Conservation (phyloP, 371 early-diverging fungal species). For the Sporodiniella umbellata region DNA sequence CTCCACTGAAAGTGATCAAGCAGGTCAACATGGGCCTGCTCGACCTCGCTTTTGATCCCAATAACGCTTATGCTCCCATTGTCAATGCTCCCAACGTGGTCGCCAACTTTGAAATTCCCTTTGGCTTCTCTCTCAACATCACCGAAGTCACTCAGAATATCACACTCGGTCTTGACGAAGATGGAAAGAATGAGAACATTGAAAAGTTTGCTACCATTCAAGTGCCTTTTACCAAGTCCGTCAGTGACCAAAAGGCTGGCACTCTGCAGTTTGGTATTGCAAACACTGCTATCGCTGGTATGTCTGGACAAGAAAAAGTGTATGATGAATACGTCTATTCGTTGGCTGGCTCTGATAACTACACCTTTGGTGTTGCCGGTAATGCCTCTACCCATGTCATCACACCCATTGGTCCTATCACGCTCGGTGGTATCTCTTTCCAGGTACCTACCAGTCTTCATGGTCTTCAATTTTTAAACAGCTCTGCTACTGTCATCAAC, state of each 20-base stretch:
- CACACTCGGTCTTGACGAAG: slow-evolving; percentile 34
- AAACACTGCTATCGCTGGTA: slow-evolving; percentile 38
- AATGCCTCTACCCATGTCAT: slow-evolving; percentile 48
- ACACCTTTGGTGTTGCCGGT: slow-evolving; percentile 51
- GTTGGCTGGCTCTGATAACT: slow-evolving; percentile 38
- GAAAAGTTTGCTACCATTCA: slow-evolving; percentile 46
- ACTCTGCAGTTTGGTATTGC: slow-evolving; percentile 47
- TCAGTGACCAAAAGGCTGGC: slow-evolving; percentile 44
- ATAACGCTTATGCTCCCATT: slow-evolving; percentile 49
- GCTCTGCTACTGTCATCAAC: slow-evolving; percentile 54
- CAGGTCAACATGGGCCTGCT: slow-evolving; percentile 52
- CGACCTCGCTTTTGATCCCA: slow-evolving; percentile 46
- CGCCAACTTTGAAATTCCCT: slow-evolving; percentile 54
- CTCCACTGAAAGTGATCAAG: slow-evolving; percentile 51
- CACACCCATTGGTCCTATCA: slow-evolving; percentile 60
- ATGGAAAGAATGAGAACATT: slow-evolving; percentile 9
- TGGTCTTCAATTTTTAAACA: slow-evolving; percentile 62
- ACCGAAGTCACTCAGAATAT: slow-evolving; percentile 54
- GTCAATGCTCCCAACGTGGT: slow-evolving; percentile 47
- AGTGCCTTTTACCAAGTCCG: slow-evolving; percentile 40
- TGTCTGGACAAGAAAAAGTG: slow-evolving; percentile 28
- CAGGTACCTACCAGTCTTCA: slow-evolving; percentile 46
- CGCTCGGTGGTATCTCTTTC: slow-evolving; percentile 56
- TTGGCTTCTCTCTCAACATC: slow-evolving; percentile 55
- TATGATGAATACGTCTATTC: slow-evolving; percentile 51